Percentiles rank a stretch among this genome's conserved stretches.
phyloP scores from a whole-genome alignment of 2,329 filamentous ascomycete genomes.

The Geosmithia flava region DNA sequence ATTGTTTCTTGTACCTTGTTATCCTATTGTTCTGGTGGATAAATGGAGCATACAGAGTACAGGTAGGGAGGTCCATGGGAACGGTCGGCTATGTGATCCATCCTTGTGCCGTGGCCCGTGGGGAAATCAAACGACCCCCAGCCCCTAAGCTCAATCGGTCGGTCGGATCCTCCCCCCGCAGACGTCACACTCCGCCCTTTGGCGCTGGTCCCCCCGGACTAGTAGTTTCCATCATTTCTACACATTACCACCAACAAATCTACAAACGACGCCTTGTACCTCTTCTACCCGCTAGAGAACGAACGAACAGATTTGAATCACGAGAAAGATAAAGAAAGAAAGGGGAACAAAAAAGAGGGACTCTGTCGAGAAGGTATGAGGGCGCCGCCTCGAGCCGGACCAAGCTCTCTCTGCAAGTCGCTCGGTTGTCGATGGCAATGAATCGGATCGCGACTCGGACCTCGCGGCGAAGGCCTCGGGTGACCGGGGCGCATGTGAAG shows the following conservation, averaged over 20 bases:
- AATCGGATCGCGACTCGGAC: constrained; percentile 9
- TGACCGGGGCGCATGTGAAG: not conserved
- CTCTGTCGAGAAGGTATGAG: not conserved
- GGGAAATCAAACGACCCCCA: not conserved
- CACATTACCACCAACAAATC: not conserved
- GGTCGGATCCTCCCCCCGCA: not conserved
- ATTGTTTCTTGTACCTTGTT: too few species aligned
- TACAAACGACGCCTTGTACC: not conserved
- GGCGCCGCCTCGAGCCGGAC: not conserved
- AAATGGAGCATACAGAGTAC: too few species aligned
- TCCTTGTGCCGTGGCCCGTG: not conserved
- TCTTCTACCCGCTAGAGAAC: not conserved
- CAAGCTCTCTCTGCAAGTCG: not conserved
- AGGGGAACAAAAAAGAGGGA: too few species aligned
- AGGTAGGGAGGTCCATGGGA: too few species aligned
- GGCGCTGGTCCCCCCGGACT: not conserved
- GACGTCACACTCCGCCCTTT: constrained; percentile 1
- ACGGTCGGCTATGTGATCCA: not conserved
- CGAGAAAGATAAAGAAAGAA: not conserved
- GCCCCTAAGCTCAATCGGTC: not conserved
- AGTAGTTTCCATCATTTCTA: not conserved
- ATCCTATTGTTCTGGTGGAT: too few species aligned
- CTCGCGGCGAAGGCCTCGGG: not conserved
- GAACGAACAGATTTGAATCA: too few species aligned
- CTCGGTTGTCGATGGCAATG: constrained; percentile 11